Evolutionary conservation across 345 rosid species (phyloP), one percentile per base, ranked within the genome.

Genomic region (Cochlearia excelsa): DNA sequence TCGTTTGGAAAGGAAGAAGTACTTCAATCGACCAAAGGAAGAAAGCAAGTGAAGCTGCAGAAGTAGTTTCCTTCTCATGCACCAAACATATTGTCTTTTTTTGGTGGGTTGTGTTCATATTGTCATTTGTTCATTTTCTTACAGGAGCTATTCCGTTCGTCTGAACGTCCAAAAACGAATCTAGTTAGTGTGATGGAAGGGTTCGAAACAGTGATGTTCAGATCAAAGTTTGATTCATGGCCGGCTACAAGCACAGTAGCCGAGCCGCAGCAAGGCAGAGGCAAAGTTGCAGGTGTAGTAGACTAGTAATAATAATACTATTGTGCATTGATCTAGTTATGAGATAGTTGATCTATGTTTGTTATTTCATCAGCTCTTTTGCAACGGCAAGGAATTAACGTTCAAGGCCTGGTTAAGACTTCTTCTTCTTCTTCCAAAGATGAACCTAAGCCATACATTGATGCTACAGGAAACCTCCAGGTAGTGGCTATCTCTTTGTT

Each of bases 381-480:
- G 70, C 82, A 75, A 71, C 86, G 93, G 39, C 99, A 90, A 71
- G 99, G 99, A 72, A 78, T 94, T 54, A 85, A 90, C 75, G 96
- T 94, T 57, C 77, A 83, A 74, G 99, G 99, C 51, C 71, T 84
- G 38, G 68, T 94, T 72, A 94, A 90, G 73, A 79, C 89, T 50
- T 80, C 84, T 70, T 56, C 68, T 63, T 56, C 68, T 57, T 82
- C 96, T 47, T 77, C 70, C 8, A 80, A 85, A 75, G 97, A 87
- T 67, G 95, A 94, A 66, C 84, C 93, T 43, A 83, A 85, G 66
- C 85, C 96, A 34, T 75, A 73, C 66, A 90, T 94, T 78, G 99
- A 94, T 63, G 82, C 88, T 76, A 87, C 99, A 5, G 99, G 99
- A 76, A 75, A 82, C 78, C 75, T 90, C 61, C 96, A 90, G 95